Evolutionary conservation across 2,329 filamentous ascomycete genomes (phyloP), one percentile per base, ranked within the genome.

Genomic region (Penicillium vulpinum): DNA sequence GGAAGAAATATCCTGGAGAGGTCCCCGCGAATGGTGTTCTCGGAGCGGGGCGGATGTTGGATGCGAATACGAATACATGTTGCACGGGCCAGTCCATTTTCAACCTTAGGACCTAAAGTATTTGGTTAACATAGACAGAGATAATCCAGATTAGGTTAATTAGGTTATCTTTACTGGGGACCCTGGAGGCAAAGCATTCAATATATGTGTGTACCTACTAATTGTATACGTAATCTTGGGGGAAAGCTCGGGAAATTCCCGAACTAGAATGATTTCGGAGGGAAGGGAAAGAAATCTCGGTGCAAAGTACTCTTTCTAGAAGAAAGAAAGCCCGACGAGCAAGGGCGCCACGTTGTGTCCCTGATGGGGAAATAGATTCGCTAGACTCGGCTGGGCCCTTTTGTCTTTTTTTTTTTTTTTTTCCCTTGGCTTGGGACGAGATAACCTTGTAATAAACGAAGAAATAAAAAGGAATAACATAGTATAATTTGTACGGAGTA

Each of bases 61-160:
- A 62, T 51, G 57, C 62, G 58, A 51, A 51, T 66, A 66, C 63
- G 63, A 65, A 59, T 63, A 60, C 43, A 35, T 61, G n/a, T n/a
- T 63, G 59, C 51, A 60, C 61, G 61, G 53, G 44, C 55, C 54
- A 55, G 38, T 40, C 9, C 16, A n/a, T 33, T 41, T 40, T 35
- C 2, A 13, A 29, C 33, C 45, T n/a, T n/a, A n/a, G n/a, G n/a
- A n/a, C 53, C 51, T 61, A 48, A 33, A 35, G n/a, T 36, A 8
- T 35, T 33, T 41, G 6, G 11, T 51, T 35, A n/a, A 54, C 36
- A n/a, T 21, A 54, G 44, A 33, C n/a, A 21, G 26, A n/a, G 47
- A 38, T 24, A 39, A 51, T 56, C 40, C 4, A 35, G 44, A 33
- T 46, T 46, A 24, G 21, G 44, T 24, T 46, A n/a, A 33, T 22